Evolutionary conservation across 257 asterid genomes (phyloP).

Genomic region (Forsythia suspensa): DNA sequence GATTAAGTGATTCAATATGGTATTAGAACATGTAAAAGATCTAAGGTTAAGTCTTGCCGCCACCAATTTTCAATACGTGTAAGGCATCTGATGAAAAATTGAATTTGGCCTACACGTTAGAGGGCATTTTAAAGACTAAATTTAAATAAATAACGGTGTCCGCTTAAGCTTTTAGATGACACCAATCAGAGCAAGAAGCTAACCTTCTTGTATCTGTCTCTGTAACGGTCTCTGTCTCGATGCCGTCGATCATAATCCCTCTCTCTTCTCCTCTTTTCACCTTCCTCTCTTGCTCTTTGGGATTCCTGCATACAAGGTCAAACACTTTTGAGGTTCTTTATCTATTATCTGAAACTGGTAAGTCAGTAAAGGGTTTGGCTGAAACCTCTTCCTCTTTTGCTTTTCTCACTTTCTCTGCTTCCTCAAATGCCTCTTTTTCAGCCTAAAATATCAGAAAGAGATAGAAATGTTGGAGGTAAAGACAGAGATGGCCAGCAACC

Average conservation of each 20-base stretch:
- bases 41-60: not conserved
- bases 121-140: not conserved
- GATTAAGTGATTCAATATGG: no score
- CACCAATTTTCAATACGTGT: not conserved
- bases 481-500: not conserved
- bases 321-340: conserved; percentile 15
- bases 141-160: not conserved
- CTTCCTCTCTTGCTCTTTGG: conserved; percentile 89
- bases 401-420: conserved; percentile 78
- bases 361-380: conserved; percentile 9
- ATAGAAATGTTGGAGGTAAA: conserved; percentile 9
- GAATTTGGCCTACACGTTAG: not conserved
- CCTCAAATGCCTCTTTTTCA: conserved; percentile 79
- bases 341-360: conserved; percentile 2
- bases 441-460: conserved; percentile 38
- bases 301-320: conserved; percentile 61
- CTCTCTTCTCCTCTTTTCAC: conserved; percentile 80
- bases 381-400: conserved; percentile 82
- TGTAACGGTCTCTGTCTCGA: conserved; percentile 42
- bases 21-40: no score
- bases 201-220: conserved; percentile 63
- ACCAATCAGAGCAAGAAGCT: conserved; percentile 11
- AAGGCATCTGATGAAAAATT: not conserved
- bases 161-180: not conserved
- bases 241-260: conserved; percentile 61